Percentiles rank a stretch among this genome's conserved stretches.
These are phyloP conservation scores for Ophiocordyceps polyrhachis-furcata DNA, from an alignment of 2,329 filamentous ascomycete species.

Conservation along the genomic window DNA sequence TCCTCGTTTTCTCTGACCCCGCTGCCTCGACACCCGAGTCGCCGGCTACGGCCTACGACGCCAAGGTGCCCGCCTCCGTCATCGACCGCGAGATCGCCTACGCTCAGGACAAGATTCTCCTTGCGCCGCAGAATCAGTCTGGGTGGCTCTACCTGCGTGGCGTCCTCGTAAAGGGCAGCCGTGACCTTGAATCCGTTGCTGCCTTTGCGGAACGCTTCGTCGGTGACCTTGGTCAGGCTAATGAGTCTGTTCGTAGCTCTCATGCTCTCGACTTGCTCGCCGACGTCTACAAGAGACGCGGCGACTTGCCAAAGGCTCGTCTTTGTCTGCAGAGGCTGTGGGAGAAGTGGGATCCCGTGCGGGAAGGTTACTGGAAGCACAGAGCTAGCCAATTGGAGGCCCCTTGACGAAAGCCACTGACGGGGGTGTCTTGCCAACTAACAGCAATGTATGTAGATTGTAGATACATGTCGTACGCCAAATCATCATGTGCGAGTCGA, in stretches of 20 bases:
- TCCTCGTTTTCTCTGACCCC: slow-evolving; percentile 60
- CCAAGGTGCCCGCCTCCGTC: slow-evolving; percentile 38
- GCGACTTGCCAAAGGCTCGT: slow-evolving; percentile 42
- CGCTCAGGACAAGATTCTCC: slow-evolving; percentile 50
- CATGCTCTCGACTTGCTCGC: slow-evolving; percentile 55
- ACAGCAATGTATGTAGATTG: background rate
- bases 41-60: slow-evolving; percentile 32
- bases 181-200: slow-evolving; percentile 25
- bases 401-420: background rate
- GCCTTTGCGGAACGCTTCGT: slow-evolving; percentile 34
- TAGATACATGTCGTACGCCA: background rate
- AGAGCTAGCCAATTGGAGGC: slow-evolving; percentile 11
- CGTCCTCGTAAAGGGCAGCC: slow-evolving; percentile 47
- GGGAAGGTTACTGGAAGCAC: slow-evolving; percentile 82
- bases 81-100: slow-evolving; percentile 61
- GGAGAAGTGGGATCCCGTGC: slow-evolving; percentile 77
- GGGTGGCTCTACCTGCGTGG: slow-evolving; percentile 85
- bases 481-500: no score
- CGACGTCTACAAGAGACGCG: slow-evolving; percentile 42
- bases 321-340: slow-evolving; percentile 55
- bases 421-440: background rate
- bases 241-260: slow-evolving; percentile 38
- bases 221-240: slow-evolving; percentile 23
- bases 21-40: slow-evolving; percentile 24
- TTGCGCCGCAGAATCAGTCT: slow-evolving; percentile 84